These are phyloP conservation scores for Pelagophyceae sp. DNA, from an alignment of 352 stramenopile genomes.

Conservation along the genomic window DNA sequence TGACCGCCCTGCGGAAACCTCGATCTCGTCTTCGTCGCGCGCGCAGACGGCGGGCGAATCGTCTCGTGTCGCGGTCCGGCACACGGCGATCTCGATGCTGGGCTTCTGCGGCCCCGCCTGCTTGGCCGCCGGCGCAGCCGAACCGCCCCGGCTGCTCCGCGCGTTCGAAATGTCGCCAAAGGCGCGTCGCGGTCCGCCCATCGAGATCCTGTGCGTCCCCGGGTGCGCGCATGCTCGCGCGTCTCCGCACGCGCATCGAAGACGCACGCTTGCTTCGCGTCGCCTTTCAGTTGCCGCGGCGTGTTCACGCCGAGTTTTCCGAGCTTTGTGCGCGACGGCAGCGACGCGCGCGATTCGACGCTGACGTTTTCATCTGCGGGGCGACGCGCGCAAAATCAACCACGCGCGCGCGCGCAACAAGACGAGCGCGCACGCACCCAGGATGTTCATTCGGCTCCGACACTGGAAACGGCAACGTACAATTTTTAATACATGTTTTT, in stretches of 20 bases:
- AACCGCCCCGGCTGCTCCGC: neutral
- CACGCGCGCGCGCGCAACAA: no score
- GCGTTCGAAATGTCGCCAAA: neutral
- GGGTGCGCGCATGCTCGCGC: no score
- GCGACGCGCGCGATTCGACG: neutral
- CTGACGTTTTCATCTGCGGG: neutral
- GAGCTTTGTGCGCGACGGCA: neutral
- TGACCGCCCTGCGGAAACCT: neutral
- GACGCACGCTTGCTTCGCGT: neutral
- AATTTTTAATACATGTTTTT: no score
- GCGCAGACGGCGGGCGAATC: neutral
- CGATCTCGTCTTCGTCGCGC: neutral
- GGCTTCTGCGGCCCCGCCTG: neutral
- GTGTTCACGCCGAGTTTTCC: neutral
- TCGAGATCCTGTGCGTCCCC: no score
- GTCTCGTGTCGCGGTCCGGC: neutral
- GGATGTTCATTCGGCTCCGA: no score
- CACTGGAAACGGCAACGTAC: no score
- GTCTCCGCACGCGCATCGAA: no score
- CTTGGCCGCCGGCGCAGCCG: neutral
- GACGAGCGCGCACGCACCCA: no score
- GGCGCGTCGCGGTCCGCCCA: no score
- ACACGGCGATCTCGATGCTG: neutral
- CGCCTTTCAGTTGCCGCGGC: neutral
- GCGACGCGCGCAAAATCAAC: no score